Conservation (phyloP, 176 grass and related monocot genomes). For the Lolium multiflorum region DNA sequence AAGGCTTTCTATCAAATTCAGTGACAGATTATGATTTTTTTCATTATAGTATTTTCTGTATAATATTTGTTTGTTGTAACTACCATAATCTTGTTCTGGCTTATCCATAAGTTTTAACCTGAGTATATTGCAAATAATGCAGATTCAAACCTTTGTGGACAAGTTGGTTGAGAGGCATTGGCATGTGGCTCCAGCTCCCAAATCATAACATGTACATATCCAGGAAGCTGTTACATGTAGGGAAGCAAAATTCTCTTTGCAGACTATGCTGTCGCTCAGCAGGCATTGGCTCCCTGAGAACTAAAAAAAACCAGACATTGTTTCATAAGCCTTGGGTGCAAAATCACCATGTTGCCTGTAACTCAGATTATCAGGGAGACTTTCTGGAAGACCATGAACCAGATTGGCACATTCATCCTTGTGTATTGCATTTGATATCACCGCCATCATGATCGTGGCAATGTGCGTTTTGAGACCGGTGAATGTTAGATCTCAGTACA, state of each 20-base stretch:
- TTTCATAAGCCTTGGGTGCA: conserved; percentile 29
- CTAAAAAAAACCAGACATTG: conserved; percentile 25
- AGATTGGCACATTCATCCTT: conserved; percentile 45
- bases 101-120: conserved; percentile 38
- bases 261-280: conserved; percentile 31
- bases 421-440: conserved; percentile 33
- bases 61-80: conserved; percentile 28
- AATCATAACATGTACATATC: conserved; percentile 56
- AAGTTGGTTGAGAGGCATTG: conserved; percentile 92
- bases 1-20: conserved; percentile 32
- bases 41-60: conserved; percentile 31
- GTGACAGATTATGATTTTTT: conserved; percentile 24
- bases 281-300: conserved; percentile 40
- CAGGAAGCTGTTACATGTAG: conserved; percentile 42
- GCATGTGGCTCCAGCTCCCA: conserved; percentile 58
- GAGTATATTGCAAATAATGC: conserved; percentile 49
- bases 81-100: conserved; percentile 20
- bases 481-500: conserved; percentile 51
- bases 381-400: conserved; percentile 34
- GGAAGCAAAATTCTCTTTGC: conserved; percentile 27
- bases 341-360: conserved; percentile 36
- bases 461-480: conserved; percentile 2
- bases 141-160: conserved; percentile 93
- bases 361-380: conserved; percentile 22
- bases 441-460: conserved; percentile 33